Evolutionary conservation across 192 early-diverging fungal species (phyloP).

Genomic region (Coemansia sp.): DNA sequence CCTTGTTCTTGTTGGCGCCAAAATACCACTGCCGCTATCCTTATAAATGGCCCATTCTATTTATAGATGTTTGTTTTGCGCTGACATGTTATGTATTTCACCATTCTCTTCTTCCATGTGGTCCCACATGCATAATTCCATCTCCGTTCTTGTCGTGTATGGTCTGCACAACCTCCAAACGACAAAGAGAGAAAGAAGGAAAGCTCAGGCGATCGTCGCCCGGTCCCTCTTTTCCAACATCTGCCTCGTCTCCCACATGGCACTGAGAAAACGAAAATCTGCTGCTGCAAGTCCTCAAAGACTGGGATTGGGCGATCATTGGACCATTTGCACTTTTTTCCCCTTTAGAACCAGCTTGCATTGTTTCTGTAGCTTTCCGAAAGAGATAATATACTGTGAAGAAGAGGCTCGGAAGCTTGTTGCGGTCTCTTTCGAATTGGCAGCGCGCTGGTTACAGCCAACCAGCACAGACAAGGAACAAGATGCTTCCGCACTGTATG

Average conservation of each 20-base stretch:
- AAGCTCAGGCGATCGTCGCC: background rate
- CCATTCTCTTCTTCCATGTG: background rate
- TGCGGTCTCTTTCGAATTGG: too few relatives aligned
- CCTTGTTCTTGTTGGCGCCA: conserved; percentile 65
- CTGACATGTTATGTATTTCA: background rate
- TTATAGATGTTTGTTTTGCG: conserved; percentile 9
- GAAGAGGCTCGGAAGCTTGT: background rate
- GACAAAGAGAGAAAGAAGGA: background rate
- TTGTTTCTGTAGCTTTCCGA: conserved; percentile 1
- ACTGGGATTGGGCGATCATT: conserved; percentile 1
- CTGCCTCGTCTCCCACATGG: background rate
- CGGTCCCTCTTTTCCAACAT: background rate
- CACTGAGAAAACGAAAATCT: background rate
- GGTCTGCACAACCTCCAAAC: too few relatives aligned
- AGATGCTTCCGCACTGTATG: too few relatives aligned
- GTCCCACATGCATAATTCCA: background rate
- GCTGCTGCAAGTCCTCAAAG: background rate
- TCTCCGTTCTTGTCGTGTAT: background rate
- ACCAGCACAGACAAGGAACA: too few relatives aligned
- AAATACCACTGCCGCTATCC: background rate
- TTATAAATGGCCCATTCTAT: background rate
- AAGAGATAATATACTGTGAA: background rate
- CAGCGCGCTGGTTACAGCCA: too few relatives aligned
- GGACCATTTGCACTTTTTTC: background rate
- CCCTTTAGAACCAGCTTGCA: background rate